A percentile compares a stretch with the other conserved stretches of the same genome.
phyloP scores from a whole-genome alignment of 371 early-diverging fungal genomes.

The Scutellospora calospora region DNA sequence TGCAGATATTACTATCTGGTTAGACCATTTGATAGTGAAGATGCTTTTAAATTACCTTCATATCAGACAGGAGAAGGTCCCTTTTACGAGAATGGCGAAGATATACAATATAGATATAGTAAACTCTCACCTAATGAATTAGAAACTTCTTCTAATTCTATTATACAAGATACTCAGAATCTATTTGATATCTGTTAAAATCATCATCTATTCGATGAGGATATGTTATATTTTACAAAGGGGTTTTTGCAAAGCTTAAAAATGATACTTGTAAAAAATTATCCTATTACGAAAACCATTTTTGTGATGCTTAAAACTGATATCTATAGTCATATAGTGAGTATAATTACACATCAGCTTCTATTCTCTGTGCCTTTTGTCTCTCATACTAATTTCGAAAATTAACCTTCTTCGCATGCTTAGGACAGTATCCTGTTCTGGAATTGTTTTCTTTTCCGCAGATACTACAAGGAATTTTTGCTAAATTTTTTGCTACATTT shows the following conservation, averaged over 20 bases:
- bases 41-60: background rate
- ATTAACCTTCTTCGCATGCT: too few species aligned
- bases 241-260: constrained; percentile 38
- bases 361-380: too few species aligned
- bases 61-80: background rate
- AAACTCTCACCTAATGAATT: constrained; percentile 40
- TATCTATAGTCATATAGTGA: constrained; percentile 18
- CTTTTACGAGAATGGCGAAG: background rate
- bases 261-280: constrained; percentile 35
- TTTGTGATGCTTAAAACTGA: constrained; percentile 32
- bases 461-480: background rate
- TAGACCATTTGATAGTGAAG: constrained; percentile 10
- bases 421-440: too few species aligned
- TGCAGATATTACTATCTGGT: constrained; percentile 23
- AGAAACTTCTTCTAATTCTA: constrained; percentile 27
- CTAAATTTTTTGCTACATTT: background rate
- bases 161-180: constrained; percentile 31
- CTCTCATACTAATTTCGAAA: background rate
- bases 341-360: too few species aligned
- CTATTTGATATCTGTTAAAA: constrained; percentile 12
- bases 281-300: constrained; percentile 33
- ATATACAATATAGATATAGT: background rate
- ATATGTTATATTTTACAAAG: constrained; percentile 12
- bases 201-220: background rate
- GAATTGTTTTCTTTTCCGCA: too few species aligned